Evolutionary conservation across 2,329 filamentous ascomycete species (phyloP).

Genomic region (Penicillium sp.): DNA sequence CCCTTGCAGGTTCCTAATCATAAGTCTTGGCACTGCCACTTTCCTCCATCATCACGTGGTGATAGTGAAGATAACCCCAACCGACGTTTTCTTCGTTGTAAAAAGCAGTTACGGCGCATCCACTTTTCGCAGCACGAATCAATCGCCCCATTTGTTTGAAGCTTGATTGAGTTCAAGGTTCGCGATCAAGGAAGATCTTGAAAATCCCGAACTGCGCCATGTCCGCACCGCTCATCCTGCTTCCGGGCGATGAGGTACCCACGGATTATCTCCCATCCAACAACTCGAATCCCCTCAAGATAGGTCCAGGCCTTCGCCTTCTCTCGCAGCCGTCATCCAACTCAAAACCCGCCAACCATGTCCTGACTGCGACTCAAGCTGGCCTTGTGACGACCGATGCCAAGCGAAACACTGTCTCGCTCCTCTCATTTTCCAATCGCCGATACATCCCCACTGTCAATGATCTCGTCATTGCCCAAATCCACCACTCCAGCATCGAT

Average conservation of each 20-base stretch:
- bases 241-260: slow-evolving; percentile 80
- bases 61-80: slow-evolving; percentile 31
- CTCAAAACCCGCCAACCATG: slow-evolving; percentile 57
- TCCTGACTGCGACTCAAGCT: slow-evolving; percentile 40
- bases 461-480: slow-evolving; percentile 86
- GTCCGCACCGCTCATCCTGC: slow-evolving; percentile 66
- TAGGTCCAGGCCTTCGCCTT: slow-evolving; percentile 83
- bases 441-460: slow-evolving; percentile 79
- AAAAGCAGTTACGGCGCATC: slow-evolving; percentile 1
- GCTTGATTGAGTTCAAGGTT: neutral
- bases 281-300: slow-evolving; percentile 69
- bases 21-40: neutral
- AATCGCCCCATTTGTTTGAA: neutral
- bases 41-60: slow-evolving; percentile 33
- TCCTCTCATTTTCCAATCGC: slow-evolving; percentile 43
- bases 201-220: slow-evolving; percentile 44
- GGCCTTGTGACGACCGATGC: slow-evolving; percentile 44
- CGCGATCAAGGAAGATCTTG: neutral
- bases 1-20: neutral
- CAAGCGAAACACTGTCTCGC: slow-evolving; percentile 44
- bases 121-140: neutral
- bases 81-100: slow-evolving; percentile 18
- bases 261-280: slow-evolving; percentile 66
- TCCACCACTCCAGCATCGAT: slow-evolving; percentile 75
- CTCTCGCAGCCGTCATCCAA: slow-evolving; percentile 72